Conservation (phyloP, 768 basidiomycete genomes). For the Leccinum olivaceopallidum region DNA sequence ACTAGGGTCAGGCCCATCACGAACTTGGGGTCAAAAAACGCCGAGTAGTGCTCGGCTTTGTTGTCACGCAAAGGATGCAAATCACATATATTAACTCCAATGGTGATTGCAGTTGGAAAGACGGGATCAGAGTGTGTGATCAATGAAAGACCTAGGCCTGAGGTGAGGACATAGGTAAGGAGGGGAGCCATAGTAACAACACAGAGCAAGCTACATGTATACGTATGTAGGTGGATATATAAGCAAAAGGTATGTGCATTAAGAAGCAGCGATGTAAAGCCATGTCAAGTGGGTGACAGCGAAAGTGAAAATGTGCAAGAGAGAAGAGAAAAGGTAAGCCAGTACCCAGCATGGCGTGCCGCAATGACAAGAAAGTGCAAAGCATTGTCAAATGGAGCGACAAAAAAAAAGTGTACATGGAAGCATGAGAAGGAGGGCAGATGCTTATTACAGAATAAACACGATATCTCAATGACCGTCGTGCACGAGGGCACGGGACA, state of each 20-base stretch:
- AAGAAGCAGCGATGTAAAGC: constrained; percentile 3
- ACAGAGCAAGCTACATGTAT: constrained; percentile 6
- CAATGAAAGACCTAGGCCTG: neutral
- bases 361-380: constrained; percentile 7
- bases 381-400: constrained; percentile 2
- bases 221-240: neutral
- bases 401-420: constrained; percentile 3
- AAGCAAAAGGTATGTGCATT: neutral
- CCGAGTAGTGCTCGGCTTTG: neutral
- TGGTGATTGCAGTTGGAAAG: neutral
- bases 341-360: constrained; percentile 16
- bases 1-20: neutral
- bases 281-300: constrained; percentile 19
- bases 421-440: constrained; percentile 12
- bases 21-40: neutral
- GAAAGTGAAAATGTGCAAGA: constrained; percentile 1
- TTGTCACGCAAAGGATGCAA: neutral
- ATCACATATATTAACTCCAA: neutral
- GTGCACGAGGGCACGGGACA: neutral
- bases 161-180: constrained; percentile 2
- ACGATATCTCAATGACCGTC: neutral
- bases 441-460: constrained; percentile 10
- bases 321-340: constrained; percentile 11
- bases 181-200: constrained; percentile 1
- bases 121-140: constrained; percentile 1